Evolutionary conservation across 192 early-diverging fungal species (phyloP).

Genomic region (Ramicandelaber brevisporus): DNA sequence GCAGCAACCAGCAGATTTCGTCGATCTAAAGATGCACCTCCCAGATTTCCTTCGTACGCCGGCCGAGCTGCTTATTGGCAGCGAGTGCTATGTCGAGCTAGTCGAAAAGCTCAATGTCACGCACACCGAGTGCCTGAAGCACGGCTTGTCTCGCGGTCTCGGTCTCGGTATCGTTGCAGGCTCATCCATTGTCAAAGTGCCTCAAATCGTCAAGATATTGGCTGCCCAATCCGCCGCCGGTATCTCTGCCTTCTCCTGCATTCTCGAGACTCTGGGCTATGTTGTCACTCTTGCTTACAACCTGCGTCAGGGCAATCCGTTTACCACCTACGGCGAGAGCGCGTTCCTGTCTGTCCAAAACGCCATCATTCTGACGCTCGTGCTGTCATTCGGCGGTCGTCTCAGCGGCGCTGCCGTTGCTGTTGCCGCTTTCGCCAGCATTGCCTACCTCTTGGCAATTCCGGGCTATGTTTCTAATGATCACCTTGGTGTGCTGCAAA

Average conservation of each 20-base stretch:
- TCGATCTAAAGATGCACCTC: slow-evolving; percentile 21
- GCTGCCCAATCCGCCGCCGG: slow-evolving; percentile 41
- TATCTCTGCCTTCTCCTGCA: slow-evolving; percentile 48
- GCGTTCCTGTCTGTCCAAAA: slow-evolving; percentile 72
- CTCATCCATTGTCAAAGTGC: slow-evolving; percentile 82
- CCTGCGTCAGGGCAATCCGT: slow-evolving; percentile 51
- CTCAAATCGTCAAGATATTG: slow-evolving; percentile 85
- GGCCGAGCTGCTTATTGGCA: slow-evolving; percentile 45
- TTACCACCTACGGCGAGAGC: slow-evolving; percentile 69
- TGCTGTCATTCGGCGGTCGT: slow-evolving; percentile 27
- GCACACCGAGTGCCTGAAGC: slow-evolving; percentile 50
- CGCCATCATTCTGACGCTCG: slow-evolving; percentile 40
- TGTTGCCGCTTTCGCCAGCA: slow-evolving; percentile 11
- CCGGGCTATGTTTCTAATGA: slow-evolving; percentile 13
- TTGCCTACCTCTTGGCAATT: slow-evolving; percentile 30
- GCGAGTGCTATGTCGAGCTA: slow-evolving; percentile 45
- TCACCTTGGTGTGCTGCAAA: slow-evolving; percentile 35
- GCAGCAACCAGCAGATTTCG: too few species aligned
- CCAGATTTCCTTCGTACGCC: slow-evolving; percentile 36
- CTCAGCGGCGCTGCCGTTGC: slow-evolving; percentile 6
- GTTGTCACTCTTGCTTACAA: slow-evolving; percentile 70
- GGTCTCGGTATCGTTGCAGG: slow-evolving; percentile 85
- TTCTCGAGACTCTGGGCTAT: slow-evolving; percentile 63
- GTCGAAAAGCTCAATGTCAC: slow-evolving; percentile 44
- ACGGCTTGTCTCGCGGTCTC: slow-evolving; percentile 67